A percentile compares a stretch with the other conserved stretches of the same genome.
These are phyloP conservation scores for Candida palmyrensis DNA, from an alignment of 805 yeast genomes.

Conservation along the genomic window DNA sequence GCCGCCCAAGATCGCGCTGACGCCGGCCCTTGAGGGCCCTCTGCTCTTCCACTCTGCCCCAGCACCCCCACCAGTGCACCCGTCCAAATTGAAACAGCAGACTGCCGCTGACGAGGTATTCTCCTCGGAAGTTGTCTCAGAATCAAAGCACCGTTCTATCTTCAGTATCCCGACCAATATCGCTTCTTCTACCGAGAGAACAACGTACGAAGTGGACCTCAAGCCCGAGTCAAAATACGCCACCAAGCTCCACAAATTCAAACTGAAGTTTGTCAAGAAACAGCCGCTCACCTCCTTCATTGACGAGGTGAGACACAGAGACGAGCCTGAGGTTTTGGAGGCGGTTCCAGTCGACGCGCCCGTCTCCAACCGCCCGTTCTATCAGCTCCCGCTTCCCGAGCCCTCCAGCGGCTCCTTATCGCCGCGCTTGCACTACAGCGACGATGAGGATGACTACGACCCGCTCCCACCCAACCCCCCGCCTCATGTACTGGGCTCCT, in stretches of 20 bases:
- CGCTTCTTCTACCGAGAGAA: neutral
- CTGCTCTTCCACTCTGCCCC: neutral
- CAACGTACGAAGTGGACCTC: conserved; percentile 2
- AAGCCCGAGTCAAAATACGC: conserved; percentile 11
- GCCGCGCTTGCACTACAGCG: conserved; percentile 1
- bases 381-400: neutral
- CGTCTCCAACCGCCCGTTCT: no score
- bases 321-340: no score
- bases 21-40: conserved; percentile 5
- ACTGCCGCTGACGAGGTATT: conserved; percentile 8
- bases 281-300: conserved; percentile 12
- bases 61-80: conserved; percentile 1
- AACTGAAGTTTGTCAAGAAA: conserved; percentile 25
- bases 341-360: no score
- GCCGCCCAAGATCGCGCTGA: conserved; percentile 26
- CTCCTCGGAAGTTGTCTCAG: no score
- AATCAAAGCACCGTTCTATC: no score
- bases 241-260: conserved; percentile 26
- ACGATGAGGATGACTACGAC: conserved; percentile 2
- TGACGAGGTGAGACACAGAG: neutral
- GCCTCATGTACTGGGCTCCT: conserved; percentile 4
- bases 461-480: conserved; percentile 4
- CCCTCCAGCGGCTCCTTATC: neutral
- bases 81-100: conserved; percentile 2
- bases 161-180: no score